Evolutionary conservation across 306 rosid species (phyloP), one percentile per base, ranked within the genome.

Genomic region (Geum urbanum): DNA sequence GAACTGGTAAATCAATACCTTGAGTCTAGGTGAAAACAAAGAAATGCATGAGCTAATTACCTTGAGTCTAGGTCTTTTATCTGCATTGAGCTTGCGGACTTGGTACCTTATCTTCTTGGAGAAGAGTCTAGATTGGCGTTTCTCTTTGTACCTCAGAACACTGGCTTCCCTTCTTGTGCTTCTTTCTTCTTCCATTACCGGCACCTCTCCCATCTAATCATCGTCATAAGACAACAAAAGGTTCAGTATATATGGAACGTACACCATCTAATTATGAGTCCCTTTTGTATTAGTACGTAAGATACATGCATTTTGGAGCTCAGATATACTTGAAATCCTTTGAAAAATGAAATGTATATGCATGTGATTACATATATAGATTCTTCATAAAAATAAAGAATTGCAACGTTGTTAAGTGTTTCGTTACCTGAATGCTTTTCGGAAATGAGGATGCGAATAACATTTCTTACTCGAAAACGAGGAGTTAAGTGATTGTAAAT

Each of bases 71-170:
- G 97, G 95, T 85, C 97, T 88, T 85, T 83, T 86, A 80, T 91
- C 97, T 14, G 95, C 97, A 60, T 91, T 91, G 79, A 91, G 76
- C 67, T 88, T 91, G 14, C 97, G 88, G 73, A 91, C 97, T 79
- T 88, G 89, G 81, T 91, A 91, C 78, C 97, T 88, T 86, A 91
- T 91, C 97, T 88, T 91, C 89, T 91, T 88, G 32, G 95, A 86
- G 86, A 91, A 91, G 73, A 91, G 81, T 65, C 97, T 80, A 72
- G 66, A 84, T 60, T 86, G 97, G 5, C 95, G 83, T 73, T 91
- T 91, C 79, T 91, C 95, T 68, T 80, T 91, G 90, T 89, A 91
- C 71, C 97, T 84, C 8, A 79, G 73, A 78, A 91, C 95, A 80
- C 95, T 86, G 50, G 95, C 97, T 71, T 88, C 87, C 58, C 97